A percentile compares a stretch with the other conserved stretches of the same genome.
phyloP scores from a whole-genome alignment of 345 rosid species.

The Capsella bursapastoris region DNA sequence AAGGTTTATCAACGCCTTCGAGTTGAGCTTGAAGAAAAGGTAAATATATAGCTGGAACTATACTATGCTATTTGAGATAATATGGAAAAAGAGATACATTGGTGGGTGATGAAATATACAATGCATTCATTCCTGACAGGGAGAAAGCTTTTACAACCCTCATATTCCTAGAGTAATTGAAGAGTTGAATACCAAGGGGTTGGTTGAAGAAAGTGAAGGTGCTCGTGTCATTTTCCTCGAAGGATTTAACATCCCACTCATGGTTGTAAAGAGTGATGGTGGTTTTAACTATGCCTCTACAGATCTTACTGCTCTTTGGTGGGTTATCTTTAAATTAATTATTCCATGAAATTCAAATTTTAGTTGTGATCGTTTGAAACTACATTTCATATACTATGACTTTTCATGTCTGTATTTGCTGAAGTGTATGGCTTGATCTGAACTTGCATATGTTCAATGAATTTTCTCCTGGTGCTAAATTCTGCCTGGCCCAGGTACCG shows the following conservation, averaged over 20 bases:
- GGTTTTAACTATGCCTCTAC: slow-evolving; percentile 97
- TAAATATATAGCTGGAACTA: slow-evolving; percentile 31
- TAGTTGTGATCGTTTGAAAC: background rate
- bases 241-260: slow-evolving; percentile 84
- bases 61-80: slow-evolving; percentile 14
- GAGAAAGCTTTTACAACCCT: slow-evolving; percentile 97
- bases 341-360: background rate
- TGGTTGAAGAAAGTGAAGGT: slow-evolving; percentile 86
- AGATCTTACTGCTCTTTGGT: slow-evolving; percentile 95
- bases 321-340: slow-evolving; percentile 36
- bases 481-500: slow-evolving; percentile 67
- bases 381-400: slow-evolving; percentile 8
- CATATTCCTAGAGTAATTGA: slow-evolving; percentile 67
- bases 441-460: slow-evolving; percentile 1
- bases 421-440: slow-evolving; percentile 20
- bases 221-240: slow-evolving; percentile 88
- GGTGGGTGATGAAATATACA: slow-evolving; percentile 13
- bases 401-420: slow-evolving; percentile 19
- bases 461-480: slow-evolving; percentile 29
- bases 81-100: slow-evolving; percentile 14
- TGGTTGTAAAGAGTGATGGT: slow-evolving; percentile 95
- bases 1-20: slow-evolving; percentile 81
- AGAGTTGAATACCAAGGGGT: slow-evolving; percentile 59
- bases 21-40: slow-evolving; percentile 90
- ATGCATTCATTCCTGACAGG: slow-evolving; percentile 55